phyloP scores from a whole-genome alignment of 2,329 filamentous ascomycete species.

The Arthrinium puccinioides region DNA sequence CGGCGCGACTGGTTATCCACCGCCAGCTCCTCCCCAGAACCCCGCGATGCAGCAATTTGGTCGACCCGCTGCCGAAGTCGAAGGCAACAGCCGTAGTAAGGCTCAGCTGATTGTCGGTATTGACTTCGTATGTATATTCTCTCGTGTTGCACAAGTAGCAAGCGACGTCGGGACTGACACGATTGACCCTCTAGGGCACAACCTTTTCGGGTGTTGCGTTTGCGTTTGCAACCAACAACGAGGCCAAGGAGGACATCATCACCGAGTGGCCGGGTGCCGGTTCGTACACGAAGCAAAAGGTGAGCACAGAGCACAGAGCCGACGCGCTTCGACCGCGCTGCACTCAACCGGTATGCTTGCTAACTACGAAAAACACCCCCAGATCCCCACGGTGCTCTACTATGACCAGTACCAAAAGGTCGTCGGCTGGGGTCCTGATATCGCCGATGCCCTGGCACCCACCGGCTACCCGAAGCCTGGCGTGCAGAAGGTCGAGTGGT shows the following conservation, averaged over 20 bases:
- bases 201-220: conserved; percentile 4
- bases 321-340: too few species aligned
- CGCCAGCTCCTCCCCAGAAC: conserved; percentile 31
- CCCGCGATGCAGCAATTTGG: conserved; percentile 33
- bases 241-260: conserved; percentile 3
- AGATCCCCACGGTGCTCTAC: conserved; percentile 99
- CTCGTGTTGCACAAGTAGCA: neutral
- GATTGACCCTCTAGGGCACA: conserved; percentile 1
- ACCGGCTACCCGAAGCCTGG: conserved; percentile 97
- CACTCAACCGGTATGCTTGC: too few species aligned
- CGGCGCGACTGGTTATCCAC: conserved; percentile 39
- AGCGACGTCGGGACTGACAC: too few species aligned
- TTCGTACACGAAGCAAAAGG: conserved; percentile 98
- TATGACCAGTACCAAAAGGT: conserved; percentile 99
- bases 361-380: too few species aligned
- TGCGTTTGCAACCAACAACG: conserved; percentile 4
- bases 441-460: conserved; percentile 90
- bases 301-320: too few species aligned
- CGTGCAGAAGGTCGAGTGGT: conserved; percentile 99
- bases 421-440: conserved; percentile 98
- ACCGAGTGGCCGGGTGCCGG: conserved; percentile 34
- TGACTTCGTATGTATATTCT: conserved; percentile 87
- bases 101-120: conserved; percentile 97
- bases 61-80: conserved; percentile 63
- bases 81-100: conserved; percentile 84